Evolutionary conservation across 768 basidiomycete species (phyloP), one percentile per base, ranked within the genome.

Genomic region (Glaciozyma antarctica): DNA sequence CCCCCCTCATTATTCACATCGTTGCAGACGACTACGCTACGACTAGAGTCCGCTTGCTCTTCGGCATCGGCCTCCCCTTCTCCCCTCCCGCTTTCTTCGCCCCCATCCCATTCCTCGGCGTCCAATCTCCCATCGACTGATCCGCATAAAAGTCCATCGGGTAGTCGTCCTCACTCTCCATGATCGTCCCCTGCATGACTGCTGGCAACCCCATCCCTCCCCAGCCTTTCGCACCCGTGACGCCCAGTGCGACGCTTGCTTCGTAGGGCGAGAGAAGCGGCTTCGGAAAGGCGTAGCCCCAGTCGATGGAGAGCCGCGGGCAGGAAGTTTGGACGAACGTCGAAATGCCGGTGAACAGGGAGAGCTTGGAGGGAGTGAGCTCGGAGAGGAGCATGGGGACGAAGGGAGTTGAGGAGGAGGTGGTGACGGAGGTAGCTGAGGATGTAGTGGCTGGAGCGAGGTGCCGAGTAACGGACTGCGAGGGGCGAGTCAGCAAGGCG

Each of bases 301-400:
- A 99, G 75, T 99, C 95, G 63, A 98, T 98, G 22, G 90, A 92
- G 60, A 99, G 79, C 30, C 95, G 85, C 5, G 95, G 95, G 76
- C 95, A 98, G 0, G 92, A 90, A 2, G 95, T 99, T 75, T 98
- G 95, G 22, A 98, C 83, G 75, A 98, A 98, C 0, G 88, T 85
- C 3, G 88, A 85, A 70, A 98, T 82, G 0, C 85, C 83, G 54
- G 81, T 80, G 76, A 99, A 88, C 5, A 98, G 80, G 6, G 88
- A 81, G 41, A 98, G 82, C 75, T 98, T 99, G 6, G 88, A 86
- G 0, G 95, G 95, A 0, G 92, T 95, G n/a, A 98, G 81, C 75
- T 99, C 95, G 12, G 95, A 98, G 53, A 99, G 82, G 0, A 99
- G 82, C 68, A 99, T 90, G 30, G 87, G 88, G 59, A 98, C 82